Evolutionary conservation across 306 rosid genomes (phyloP).

Genomic region (Begonia loranthoides): DNA sequence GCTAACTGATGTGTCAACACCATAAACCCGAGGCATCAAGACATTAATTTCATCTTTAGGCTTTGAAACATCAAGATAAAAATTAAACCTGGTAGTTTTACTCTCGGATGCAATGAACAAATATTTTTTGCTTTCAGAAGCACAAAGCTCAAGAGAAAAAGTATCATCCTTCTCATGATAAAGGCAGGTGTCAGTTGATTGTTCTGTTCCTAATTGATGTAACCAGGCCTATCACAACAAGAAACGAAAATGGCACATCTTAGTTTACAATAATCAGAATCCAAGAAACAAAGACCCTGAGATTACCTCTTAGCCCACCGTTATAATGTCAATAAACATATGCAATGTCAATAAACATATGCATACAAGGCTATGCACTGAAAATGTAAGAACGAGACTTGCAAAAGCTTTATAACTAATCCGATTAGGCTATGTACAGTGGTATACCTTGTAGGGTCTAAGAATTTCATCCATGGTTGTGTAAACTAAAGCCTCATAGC

Average conservation of each 20-base stretch:
- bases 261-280: not conserved
- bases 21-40: conserved; percentile 63
- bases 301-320: too few relatives aligned
- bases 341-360: too few relatives aligned
- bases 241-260: not conserved
- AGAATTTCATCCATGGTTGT: conserved; percentile 76
- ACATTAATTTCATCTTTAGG: conserved; percentile 62
- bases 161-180: conserved; percentile 67
- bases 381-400: too few relatives aligned
- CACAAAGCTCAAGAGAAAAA: conserved; percentile 57
- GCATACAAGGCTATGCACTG: too few relatives aligned
- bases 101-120: conserved; percentile 81
- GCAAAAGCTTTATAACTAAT: too few relatives aligned
- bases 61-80: conserved; percentile 69
- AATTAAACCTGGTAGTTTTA: conserved; percentile 74
- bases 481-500: conserved; percentile 51
- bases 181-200: conserved; percentile 61
- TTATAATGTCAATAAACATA: not conserved
- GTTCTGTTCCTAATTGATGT: conserved; percentile 65
- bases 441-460: conserved; percentile 73
- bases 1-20: conserved; percentile 59
- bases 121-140: conserved; percentile 80
- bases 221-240: conserved; percentile 60
- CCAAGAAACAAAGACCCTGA: not conserved
- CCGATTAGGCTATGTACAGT: too few relatives aligned